These are phyloP conservation scores for Umbelopsis isabellina DNA, from an alignment of 192 early-diverging fungal genomes.

Conservation along the genomic window DNA sequence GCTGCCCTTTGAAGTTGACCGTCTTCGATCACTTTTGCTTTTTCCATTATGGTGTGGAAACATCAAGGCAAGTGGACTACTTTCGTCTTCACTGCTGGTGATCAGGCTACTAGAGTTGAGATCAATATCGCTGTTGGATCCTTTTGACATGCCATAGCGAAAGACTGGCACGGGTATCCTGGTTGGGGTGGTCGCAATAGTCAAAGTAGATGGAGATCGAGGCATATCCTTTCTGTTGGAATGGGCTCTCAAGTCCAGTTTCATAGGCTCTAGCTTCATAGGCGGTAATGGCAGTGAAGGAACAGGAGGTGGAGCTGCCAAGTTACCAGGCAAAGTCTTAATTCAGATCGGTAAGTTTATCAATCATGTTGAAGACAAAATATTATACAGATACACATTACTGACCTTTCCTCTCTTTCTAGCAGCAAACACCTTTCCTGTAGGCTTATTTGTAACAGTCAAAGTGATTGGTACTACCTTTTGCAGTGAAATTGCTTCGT, in stretches of 20 bases:
- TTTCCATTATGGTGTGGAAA: neutral
- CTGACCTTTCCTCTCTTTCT: slow-evolving; percentile 34
- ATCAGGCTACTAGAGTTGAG: neutral
- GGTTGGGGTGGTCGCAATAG: slow-evolving; percentile 14
- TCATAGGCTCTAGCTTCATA: slow-evolving; percentile 21
- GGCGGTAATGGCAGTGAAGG: slow-evolving; percentile 24
- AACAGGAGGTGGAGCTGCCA: slow-evolving; percentile 30
- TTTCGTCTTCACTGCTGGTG: slow-evolving; percentile 15
- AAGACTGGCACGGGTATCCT: slow-evolving; percentile 10
- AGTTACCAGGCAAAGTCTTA: slow-evolving; percentile 35
- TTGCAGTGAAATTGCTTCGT: neutral
- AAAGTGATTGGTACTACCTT: neutral
- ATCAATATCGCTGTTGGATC: slow-evolving; percentile 3
- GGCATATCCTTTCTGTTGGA: slow-evolving; percentile 1
- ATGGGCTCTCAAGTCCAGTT: slow-evolving; percentile 1
- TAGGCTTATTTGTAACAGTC: neutral
- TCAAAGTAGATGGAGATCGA: neutral
- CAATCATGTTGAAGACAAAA: neutral
- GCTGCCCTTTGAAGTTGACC: slow-evolving; percentile 2
- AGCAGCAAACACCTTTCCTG: slow-evolving; percentile 1
- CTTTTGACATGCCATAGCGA: slow-evolving; percentile 13
- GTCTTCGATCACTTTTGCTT: neutral
- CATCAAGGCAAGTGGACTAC: neutral
- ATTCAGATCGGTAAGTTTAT: neutral
- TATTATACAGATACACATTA: neutral